A percentile compares a stretch with the other conserved stretches of the same genome.
Evolutionary conservation across 2,329 filamentous ascomycete species (phyloP).

Genomic region (Escovopsis weberi): DNA sequence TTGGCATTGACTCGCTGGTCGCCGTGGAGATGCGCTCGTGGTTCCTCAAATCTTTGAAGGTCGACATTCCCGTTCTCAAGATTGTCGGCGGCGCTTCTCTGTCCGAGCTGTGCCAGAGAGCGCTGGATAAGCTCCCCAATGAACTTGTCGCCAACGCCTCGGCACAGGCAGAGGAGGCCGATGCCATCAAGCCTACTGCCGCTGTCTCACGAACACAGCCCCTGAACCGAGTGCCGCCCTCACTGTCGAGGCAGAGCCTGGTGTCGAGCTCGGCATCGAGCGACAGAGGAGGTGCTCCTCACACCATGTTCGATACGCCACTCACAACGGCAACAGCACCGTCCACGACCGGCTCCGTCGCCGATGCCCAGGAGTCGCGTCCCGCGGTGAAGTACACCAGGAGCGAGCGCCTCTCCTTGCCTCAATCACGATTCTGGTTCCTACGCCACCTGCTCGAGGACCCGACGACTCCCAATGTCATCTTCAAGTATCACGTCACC

Average conservation of each 20-base stretch:
- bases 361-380: too few relatives aligned
- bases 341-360: too few relatives aligned
- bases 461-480: neutral
- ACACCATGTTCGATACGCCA: too few relatives aligned
- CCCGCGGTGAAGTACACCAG: too few relatives aligned
- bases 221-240: too few relatives aligned
- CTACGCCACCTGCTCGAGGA: neutral
- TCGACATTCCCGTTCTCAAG: constrained; percentile 32
- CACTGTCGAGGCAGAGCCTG: neutral
- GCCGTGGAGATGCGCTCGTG: constrained; percentile 30
- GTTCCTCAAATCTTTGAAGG: constrained; percentile 29
- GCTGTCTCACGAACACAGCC: neutral
- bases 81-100: constrained; percentile 10
- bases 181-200: neutral
- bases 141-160: neutral
- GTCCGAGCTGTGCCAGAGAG: constrained; percentile 4
- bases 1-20: constrained; percentile 15
- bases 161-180: neutral
- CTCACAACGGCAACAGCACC: too few relatives aligned
- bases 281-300: too few relatives aligned
- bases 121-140: constrained; percentile 1
- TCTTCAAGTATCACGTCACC: neutral
- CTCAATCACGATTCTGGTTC: constrained; percentile 1
- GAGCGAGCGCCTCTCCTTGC: neutral
- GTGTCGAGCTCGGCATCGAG: too few relatives aligned